Base-by-base conservation (phyloP, 305 asterid genomes). In the Stenogyne calaminthoides region DNA sequence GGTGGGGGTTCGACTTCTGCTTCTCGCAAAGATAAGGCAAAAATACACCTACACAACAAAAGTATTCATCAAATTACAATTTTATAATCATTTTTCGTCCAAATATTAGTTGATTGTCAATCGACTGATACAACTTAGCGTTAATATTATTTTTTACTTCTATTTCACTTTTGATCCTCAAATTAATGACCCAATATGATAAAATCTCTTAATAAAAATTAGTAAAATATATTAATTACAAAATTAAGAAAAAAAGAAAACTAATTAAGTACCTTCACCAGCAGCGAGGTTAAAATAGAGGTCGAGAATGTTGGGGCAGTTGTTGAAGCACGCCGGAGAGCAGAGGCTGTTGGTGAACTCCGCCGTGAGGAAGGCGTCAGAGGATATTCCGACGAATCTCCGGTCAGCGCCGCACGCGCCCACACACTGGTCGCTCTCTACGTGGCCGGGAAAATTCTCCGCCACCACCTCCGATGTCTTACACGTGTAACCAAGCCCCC, bases 231-330 rank as follows among this genome's bases (percentile, higher is more conserved):
- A n/a, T n/a, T n/a, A n/a, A 40, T 40, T 8, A 40, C 0, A 10
- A 11, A 9, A 42, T 42, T 9, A 15, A 7, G 36, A 61, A 36
- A 15, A 34, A 61, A 0, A 8, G 3, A 4, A 3, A 46, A 29
- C 5, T 46, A 1, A 9, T 25, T 7, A 8, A 7, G 15, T 80
- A 89, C 96, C 97, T 82, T 88, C 95, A 39, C 86, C 97, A 22
- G 93, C 91, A 29, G 95, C 95, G 19, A 90, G 88, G 79, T 87
- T 80, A 67, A 82, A 87, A 70, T 90, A 88, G 15, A 90, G 92
- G 78, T 88, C 85, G 9, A 88, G 69, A 56, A 90, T 79, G 78
- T 90, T 90, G 34, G 89, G 85, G 86, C 97, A 90, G 44, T 84
- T 81, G 59, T 60, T 82, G 74, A 77, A 82, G 78, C 97, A 90